phyloP scores from a whole-genome alignment of 768 basidiomycete species.

The Naganishia onofrii region DNA sequence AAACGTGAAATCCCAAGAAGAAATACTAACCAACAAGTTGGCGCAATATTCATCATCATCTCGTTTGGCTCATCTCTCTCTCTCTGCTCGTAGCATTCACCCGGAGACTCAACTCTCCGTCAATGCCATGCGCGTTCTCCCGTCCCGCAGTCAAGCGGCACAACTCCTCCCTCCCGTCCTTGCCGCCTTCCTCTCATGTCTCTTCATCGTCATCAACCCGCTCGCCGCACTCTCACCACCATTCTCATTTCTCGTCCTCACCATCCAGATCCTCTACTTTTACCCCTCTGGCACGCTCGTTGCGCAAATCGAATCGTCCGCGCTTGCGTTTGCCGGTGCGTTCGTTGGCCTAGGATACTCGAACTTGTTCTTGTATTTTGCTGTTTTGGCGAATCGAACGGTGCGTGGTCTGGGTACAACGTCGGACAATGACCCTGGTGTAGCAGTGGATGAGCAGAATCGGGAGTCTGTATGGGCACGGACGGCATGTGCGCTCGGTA shows the following conservation, averaged over 20 bases:
- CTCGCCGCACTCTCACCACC: conserved; percentile 10
- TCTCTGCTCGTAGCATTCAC: too few relatives aligned
- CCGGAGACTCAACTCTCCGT: too few relatives aligned
- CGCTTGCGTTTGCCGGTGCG: conserved; percentile 16
- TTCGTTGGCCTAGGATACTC: conserved; percentile 22
- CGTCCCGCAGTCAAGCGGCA: neutral
- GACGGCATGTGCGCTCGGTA: conserved; percentile 21
- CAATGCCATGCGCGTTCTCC: neutral
- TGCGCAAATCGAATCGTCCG: conserved; percentile 24
- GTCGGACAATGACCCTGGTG: neutral
- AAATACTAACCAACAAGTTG: too few relatives aligned
- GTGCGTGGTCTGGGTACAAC: neutral
- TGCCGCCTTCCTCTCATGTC: conserved; percentile 29
- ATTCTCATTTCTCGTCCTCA: conserved; percentile 30
- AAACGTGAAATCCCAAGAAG: too few relatives aligned
- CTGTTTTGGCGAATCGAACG: conserved; percentile 28
- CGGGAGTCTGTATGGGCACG: conserved; percentile 26
- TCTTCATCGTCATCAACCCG: conserved; percentile 27
- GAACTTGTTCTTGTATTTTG: conserved; percentile 32
- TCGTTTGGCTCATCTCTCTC: too few relatives aligned
- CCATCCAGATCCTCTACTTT: conserved; percentile 31
- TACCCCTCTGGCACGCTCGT: conserved; percentile 30
- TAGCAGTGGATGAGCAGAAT: neutral
- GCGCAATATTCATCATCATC: too few relatives aligned
- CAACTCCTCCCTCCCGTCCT: conserved; percentile 21